Base-by-base conservation (phyloP, 768 basidiomycete genomes). In the Tylopilus rubrobrunneus region DNA sequence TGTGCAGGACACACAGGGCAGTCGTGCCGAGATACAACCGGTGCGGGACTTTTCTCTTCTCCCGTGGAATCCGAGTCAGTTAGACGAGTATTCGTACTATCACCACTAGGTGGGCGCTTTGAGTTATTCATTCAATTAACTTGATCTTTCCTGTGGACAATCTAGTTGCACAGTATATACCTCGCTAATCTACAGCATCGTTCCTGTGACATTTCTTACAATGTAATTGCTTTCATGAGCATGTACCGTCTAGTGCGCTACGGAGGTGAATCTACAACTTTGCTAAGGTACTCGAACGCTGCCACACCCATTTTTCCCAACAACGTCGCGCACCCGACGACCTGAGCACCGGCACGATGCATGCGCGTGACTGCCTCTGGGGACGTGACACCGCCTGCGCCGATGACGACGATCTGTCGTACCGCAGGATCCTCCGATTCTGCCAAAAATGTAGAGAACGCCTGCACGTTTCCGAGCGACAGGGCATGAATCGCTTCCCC, bases 311-410 rank as follows among this genome's bases (percentile, higher is more conserved):
- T 67, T 56, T 75, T 78, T 1, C 84, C 84, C 27, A 84, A 61
- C 28, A 76, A 67, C 2, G 82, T 84, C 19, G 83, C 82, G 59
- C 78, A 76, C 14, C 82, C 92, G 6, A 94, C 84, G 1, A 84
- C 81, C 45, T 73, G 70, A 9, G 92, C 92, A 4, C 92, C 91
- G 10, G 83, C 89, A 44, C 74, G 73, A n/a, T 73, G 71, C 89
- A 93, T 93, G 51, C 92, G 76, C 49, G 71, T 66, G 12, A 77
- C 82, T 2, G 82, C 84, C 21, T 73, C 85, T 6, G 74, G 70
- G 21, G 79, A 79, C 2, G 80, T 84, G 17, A 92, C 89, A 6
- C 92, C 92, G 1, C 92, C 92, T n/a, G 87, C 85, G 2, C 91
- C 92, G 44, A 94, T 79, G 51, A 93, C 73, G 47, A 73, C 73